Base-by-base conservation (phyloP, 352 stramenopile species). In the Blastocystis sp. region DNA sequence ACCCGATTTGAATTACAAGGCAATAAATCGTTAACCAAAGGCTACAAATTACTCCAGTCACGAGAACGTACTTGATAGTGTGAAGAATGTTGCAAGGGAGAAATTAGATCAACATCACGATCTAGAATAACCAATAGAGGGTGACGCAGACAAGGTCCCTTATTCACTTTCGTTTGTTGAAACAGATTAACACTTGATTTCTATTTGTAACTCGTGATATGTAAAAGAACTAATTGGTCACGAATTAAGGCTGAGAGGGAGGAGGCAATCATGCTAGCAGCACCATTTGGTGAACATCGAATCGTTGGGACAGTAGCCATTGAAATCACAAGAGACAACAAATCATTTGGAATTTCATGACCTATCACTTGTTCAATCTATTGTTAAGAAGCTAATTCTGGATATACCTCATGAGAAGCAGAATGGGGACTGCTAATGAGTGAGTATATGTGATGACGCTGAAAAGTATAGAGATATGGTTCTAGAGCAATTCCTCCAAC, bases 81-180 rank as follows among this genome's bases (percentile, higher is more conserved):
- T 11, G 95, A 97, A 1, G 94, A 95, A 90, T 99, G 97, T 90
- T 98, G 94, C 70, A 98, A 91, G 58, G 95, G 95, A 60, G 96
- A 97, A 27, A 97, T 94, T n/a, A 98, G 92, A 91, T 99, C 96
- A 91, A 97, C 94, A 90, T 97, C 98, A 15, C 97, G 95, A 91
- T 99, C 96, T 91, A 98, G 93, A 79, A 99, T 95, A 40, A 99
- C 95, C 76, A 99, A 87, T 15, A 99, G 93, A 0, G 96, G 96
- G 80, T 96, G 60, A 44, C 78, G 78, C 3, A 89, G 78, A 76
- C 60, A 79, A 27, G 78, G 78, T n/a, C 35, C 60, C n/a, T 59
- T 75, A 42, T 89, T 89, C 33, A 35, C 56, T 37, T 59, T 27
- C 6, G 24, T 89, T 30, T 76, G 66, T 24, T 66, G 53, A 24